Base-by-base conservation (phyloP, 2,329 filamentous ascomycete genomes). In the Emmonsiellopsis sp. region DNA sequence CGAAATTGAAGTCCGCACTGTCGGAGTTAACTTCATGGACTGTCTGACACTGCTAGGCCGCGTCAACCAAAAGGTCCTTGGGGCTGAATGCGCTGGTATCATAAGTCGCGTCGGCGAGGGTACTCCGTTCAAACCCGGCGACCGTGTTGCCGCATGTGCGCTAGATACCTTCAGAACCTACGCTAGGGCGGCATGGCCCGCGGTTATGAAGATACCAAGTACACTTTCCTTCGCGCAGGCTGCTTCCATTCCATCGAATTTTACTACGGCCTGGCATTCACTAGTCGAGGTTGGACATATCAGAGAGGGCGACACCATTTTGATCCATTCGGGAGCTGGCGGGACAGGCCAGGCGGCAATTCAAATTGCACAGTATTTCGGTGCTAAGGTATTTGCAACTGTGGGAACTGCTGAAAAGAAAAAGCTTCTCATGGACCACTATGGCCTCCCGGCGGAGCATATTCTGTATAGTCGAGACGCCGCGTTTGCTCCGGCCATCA, bases 71-170 rank as follows among this genome's bases (percentile, higher is more conserved):
- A 49, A 56, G 17, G 11, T 21, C 8, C 32, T 61, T 27, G 59
- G 57, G 17, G n/a, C 47, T 9, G 60, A 62, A 13, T 53, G 55
- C 37, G 45, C 55, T 8, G 61, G 62, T 31, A 42, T 55, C 31
- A 52, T 62, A n/a, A 53, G 46, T 34, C 34, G 56, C 6, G 49
- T 59, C 37, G 61, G 62, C 42, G 5, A 14, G 11, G 27, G 32
- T 33, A 47, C 11, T n/a, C 21, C 42, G 42, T 44, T 44, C n/a
- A 44, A 39, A 36, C 51, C 44, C 6, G 70, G 69, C 2, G 68
- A 74, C 39, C 56, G 58, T 9, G 76, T 79, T 6, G 17, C 11
- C 9, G 36, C 32, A 7, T 58, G 66, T 6, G 71, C 69, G 0
- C 7, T 62, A 51, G 61, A 63, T 55, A 13, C 54, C 6, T 54